Evolutionary conservation across 768 basidiomycete genomes (phyloP).

Genomic region (Trametes cubensis): DNA sequence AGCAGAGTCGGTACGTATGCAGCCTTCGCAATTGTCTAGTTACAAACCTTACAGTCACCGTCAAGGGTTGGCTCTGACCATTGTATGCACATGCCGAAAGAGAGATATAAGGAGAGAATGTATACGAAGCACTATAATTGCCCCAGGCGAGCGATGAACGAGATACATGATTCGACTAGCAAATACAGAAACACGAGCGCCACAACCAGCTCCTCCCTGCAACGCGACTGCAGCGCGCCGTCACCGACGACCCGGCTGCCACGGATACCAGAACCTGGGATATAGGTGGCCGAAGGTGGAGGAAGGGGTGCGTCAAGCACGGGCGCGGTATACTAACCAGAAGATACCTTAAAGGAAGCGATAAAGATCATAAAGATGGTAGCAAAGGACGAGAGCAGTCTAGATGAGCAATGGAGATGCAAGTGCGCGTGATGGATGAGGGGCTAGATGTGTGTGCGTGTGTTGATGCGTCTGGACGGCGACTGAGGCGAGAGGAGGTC

Average conservation of each 20-base stretch:
- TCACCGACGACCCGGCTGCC: slow-evolving; percentile 12
- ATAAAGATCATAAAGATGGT: not conserved
- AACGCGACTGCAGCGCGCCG: slow-evolving; percentile 16
- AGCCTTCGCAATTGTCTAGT: too few species aligned
- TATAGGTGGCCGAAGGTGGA: slow-evolving; percentile 4
- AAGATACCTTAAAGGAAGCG: slow-evolving; percentile 1
- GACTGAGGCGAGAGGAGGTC: not conserved
- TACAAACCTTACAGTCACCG: too few species aligned
- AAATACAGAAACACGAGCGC: slow-evolving; percentile 9
- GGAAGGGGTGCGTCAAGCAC: slow-evolving; percentile 22
- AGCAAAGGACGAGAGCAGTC: slow-evolving; percentile 2
- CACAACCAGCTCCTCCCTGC: slow-evolving; percentile 11
- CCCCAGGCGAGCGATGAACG: slow-evolving; percentile 6
- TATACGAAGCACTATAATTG: not conserved
- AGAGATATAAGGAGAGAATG: too few species aligned
- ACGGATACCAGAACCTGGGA: slow-evolving; percentile 10
- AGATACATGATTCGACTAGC: slow-evolving; percentile 18
- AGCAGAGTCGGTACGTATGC: too few species aligned
- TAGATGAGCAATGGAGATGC: slow-evolving; percentile 7
- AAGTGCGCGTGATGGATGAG: not conserved
- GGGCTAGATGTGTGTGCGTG: not conserved
- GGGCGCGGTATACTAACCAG: slow-evolving; percentile 11
- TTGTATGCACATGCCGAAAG: too few species aligned
- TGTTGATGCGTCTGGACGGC: slow-evolving; percentile 3
- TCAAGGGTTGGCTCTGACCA: too few species aligned